phyloP scores from a whole-genome alignment of 1,284 basidiomycete species.

The Taiwanofungus camphoratus region DNA sequence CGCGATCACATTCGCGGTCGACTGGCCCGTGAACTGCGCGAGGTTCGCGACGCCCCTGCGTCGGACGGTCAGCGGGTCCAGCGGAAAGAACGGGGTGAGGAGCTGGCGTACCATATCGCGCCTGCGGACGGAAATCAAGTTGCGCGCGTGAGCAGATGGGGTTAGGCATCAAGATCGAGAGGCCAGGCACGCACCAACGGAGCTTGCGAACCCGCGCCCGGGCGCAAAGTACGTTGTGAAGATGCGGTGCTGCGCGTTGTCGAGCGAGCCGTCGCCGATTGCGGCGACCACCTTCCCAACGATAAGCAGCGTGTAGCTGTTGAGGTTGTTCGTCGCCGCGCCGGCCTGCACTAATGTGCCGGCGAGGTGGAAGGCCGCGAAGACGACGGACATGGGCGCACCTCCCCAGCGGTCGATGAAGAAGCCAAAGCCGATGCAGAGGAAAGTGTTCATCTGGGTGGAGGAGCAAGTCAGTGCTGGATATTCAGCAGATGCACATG shows the following conservation, averaged over 20 bases:
- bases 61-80: not conserved
- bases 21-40: conserved; percentile 38
- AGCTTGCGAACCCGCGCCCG: conserved; percentile 37
- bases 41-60: conserved; percentile 36
- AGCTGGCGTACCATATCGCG: conserved; percentile 23
- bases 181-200: conserved; percentile 28
- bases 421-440: conserved; percentile 38
- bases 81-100: not conserved
- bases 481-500: too few species aligned
- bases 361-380: conserved; percentile 31
- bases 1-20: conserved; percentile 34
- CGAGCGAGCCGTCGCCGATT: conserved; percentile 39
- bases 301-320: conserved; percentile 38
- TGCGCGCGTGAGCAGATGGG: too few species aligned
- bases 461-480: too few species aligned
- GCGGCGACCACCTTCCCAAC: conserved; percentile 39
- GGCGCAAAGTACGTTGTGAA: conserved; percentile 42
- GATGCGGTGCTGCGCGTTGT: conserved; percentile 42
- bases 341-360: conserved; percentile 36
- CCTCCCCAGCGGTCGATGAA: conserved; percentile 41
- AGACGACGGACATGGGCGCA: conserved; percentile 32
- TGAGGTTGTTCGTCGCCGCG: conserved; percentile 34
- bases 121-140: conserved; percentile 9
- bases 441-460: conserved; percentile 36
- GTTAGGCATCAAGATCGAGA: conserved; percentile 2